Base-by-base conservation (phyloP, 805 yeast genomes). In the Hagleromyces aurorensis region DNA sequence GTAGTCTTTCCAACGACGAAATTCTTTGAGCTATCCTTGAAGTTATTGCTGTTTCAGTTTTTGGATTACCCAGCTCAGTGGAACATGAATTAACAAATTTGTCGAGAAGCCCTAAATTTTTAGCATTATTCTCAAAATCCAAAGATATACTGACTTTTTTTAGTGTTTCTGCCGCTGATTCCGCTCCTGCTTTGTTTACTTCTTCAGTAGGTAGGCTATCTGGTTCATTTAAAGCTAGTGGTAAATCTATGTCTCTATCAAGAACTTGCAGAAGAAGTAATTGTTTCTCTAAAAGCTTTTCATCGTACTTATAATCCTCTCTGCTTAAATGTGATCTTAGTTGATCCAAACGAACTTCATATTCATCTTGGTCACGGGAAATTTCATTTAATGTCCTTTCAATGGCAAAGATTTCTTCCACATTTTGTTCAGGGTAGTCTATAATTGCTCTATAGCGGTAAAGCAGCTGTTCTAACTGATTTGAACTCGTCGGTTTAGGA, bases 201-300 rank as follows among this genome's bases (percentile, higher is more conserved):
- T 19, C 25, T 13, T 15, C 16, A 10, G 25, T 29, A 10, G 12
- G 5, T 11, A 14, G 19, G 19, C 15, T 16, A n/a, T n/a, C n/a
- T 5, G 24, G 16, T 6, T 21, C 28, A 4, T 8, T 24, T 12
- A 78, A 48, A 4, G 59, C 44, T 18, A 62, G 66, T 0, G 89
- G 85, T 26, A 82, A 53, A 46, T 76, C 81, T 35, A 77, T 41
- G 50, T 80, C 84, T 41, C 66, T 72, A 2, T 84, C 70, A 22
- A 82, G 54, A 11, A 79, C 47, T 46, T 80, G 82, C 29, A 80
- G 64, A 0, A 78, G 78, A 11, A 72, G 54, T 13, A 82, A 50
- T 50, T 82, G 93, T 34, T 70, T 67, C 24, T 64, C 57, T 29
- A 82, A 55, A 10, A 75, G 44, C 3, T 57, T 64, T 5, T 57